Base-by-base conservation (phyloP, 371 early-diverging fungal genomes). In the Chytridiales sp. region DNA sequence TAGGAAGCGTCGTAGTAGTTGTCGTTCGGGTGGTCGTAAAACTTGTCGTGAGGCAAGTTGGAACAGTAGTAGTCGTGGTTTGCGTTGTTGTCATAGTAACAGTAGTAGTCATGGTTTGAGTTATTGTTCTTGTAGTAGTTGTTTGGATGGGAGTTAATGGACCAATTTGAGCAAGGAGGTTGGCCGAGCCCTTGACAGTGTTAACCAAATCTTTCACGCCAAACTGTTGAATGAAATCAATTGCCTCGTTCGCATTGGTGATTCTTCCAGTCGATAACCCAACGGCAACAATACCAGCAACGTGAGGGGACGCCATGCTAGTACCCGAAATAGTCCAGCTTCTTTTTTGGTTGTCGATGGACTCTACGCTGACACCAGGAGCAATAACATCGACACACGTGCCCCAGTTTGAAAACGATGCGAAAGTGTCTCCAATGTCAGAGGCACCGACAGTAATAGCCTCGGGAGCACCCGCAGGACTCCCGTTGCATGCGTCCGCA, bases 251-350 rank as follows among this genome's bases (percentile, higher is more conserved):
- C 17, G 17, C 11, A 11, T 38, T 17, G 11, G 38, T 8, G 17
- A 38, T 11, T 8, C 17, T 38, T 17, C 38, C 38, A 38, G 11
- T 38, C 11, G 38, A 38, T 11, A 38, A 11, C 38, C 55, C 62
- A 39, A 77, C 29, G 41, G 99, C 98, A 52, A 94, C 85, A 44
- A 94, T 77, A 56, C 99, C 99, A 62, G 92, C 87, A 50, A 97
- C 95, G 72, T 99, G 99, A 22, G 99, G 99, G 9, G 93, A 82
- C 38, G 99, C 99, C 99, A 99, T 99, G 35, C 94, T 92, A 15
- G 99, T 99, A 50, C 99, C 99, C 40, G 93, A 93, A 64, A 61
- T 61, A 21, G 61, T 61, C 42, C 41, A 63, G 35, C 46, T 61
- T 8, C 38, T 17, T 38, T 11, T 8, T 11, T 8, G 11, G 11